Base-by-base conservation (phyloP, 495 filamentous ascomycete genomes). In the Tuber melanosporum region DNA sequence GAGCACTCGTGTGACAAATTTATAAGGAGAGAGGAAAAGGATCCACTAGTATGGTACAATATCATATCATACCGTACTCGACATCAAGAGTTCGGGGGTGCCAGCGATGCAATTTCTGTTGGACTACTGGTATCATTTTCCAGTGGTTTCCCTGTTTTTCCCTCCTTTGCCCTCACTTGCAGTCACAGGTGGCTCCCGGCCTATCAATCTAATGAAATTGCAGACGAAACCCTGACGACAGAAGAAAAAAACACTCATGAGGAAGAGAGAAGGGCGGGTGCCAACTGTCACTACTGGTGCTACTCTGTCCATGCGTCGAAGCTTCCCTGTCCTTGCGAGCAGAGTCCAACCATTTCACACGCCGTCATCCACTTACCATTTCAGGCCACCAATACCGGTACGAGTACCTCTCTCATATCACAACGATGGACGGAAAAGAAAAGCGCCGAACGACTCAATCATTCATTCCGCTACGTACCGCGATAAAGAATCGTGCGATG, bases 131-230 rank as follows among this genome's bases (percentile, higher is more conserved):
- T 10, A 45, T 62, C 52, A 4, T 14, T 32, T 32, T 32, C n/a
- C 2, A 26, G 74, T 75, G 75, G 26, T 49, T 79, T 79, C 77
- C 77, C 57, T 78, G 77, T 70, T 78, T 78, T 71, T 43, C 26
- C 43, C 36, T 10, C 20, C 8, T 19, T 32, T 26, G 41, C 7
- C 14, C 52, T 32, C 52, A 32, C n/a, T 57, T 14, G 52, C 52
- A 57, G n/a, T 57, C 52, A 57, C 2, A 19, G 41, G 15, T n/a
- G 5, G 22, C 43, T 70, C 39, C 49, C 41, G 42, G 26, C 74
- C 71, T 70, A 70, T 69, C 47, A 26, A 73, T 70, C 41, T 66
- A 43, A 46, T 39, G 57, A 20, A 42, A 73, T 42, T 47, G 39
- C 22, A 77, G 66, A 41, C 73, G 45, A 69, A 77, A 75, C 66